Evolutionary conservation across 768 basidiomycete species (phyloP).

Genomic region (Tylopilus cervinicoccineus): DNA sequence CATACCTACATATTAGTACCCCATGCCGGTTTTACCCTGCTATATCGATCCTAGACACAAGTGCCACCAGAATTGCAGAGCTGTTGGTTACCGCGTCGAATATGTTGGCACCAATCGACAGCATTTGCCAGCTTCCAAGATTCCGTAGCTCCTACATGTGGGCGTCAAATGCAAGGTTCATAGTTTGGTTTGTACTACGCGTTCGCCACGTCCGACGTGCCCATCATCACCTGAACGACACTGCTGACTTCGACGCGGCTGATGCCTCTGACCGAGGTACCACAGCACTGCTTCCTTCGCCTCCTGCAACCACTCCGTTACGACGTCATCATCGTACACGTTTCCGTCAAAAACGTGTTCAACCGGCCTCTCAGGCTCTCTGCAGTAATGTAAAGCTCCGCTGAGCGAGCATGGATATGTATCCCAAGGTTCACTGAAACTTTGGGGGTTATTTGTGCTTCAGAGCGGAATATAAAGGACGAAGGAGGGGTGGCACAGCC

Average conservation of each 20-base stretch:
- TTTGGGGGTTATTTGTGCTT: slow-evolving; percentile 2
- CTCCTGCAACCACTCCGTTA: slow-evolving; percentile 48
- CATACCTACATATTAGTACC: too few species aligned
- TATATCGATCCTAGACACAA: too few species aligned
- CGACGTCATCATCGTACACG: slow-evolving; percentile 38
- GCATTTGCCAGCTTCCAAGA: too few species aligned
- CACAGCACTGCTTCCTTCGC: slow-evolving; percentile 32
- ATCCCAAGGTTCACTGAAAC: slow-evolving; percentile 8
- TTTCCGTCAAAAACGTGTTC: slow-evolving; percentile 41
- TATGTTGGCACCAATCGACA: too few species aligned
- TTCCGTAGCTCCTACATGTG: too few species aligned
- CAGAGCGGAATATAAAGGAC: background rate
- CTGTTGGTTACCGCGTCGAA: too few species aligned
- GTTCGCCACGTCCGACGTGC: background rate
- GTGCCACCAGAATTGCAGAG: too few species aligned
- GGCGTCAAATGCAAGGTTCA: background rate
- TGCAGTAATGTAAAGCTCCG: slow-evolving; percentile 44
- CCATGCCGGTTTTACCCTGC: too few species aligned
- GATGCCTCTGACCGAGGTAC: slow-evolving; percentile 25
- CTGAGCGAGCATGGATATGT: slow-evolving; percentile 41
- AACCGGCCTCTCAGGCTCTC: slow-evolving; percentile 32
- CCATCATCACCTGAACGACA: background rate
- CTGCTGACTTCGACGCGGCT: background rate
- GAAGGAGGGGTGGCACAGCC: slow-evolving; percentile 1
- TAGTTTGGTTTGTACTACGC: background rate